Conservation (phyloP, 169 alveolate genomes). For the Plasmodium knowlesi region DNA sequence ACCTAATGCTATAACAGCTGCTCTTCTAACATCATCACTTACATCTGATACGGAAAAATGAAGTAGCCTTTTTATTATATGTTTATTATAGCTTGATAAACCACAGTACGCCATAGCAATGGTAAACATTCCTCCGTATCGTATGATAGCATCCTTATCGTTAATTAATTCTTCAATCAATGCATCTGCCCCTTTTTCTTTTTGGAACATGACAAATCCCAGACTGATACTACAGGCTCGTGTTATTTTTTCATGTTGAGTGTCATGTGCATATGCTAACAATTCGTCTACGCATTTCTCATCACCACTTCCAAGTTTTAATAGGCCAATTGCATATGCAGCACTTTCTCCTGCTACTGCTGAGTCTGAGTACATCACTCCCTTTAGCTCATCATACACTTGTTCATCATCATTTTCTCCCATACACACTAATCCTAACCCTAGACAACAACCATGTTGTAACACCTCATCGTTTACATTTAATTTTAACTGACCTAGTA, state of each 20-base stretch:
- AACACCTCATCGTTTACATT: conserved; percentile 80
- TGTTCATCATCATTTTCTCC: conserved; percentile 88
- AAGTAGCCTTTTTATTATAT: conserved; percentile 94
- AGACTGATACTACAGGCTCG: conserved; percentile 96
- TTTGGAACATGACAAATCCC: conserved; percentile 94
- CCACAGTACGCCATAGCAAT: conserved; percentile 99
- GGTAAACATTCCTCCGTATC: conserved; percentile 98
- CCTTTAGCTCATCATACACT: conserved; percentile 91
- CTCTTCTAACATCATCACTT: conserved; percentile 98
- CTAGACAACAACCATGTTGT: conserved; percentile 98
- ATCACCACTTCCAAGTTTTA: conserved; percentile 91
- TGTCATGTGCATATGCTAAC: conserved; percentile 95
- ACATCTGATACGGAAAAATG: conserved; percentile 98
- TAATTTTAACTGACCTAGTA: conserved; percentile 86
- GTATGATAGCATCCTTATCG: conserved; percentile 95
- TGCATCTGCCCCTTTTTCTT: conserved; percentile 94
- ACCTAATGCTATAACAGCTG: conserved; percentile 98
- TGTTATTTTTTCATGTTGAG: conserved; percentile 98
- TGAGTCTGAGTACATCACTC: conserved; percentile 91
- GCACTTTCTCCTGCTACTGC: conserved; percentile 99
- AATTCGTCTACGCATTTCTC: conserved; percentile 92
- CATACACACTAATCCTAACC: conserved; percentile 95
- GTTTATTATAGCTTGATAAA: conserved; percentile 72
- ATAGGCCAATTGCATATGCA: conserved; percentile 95
- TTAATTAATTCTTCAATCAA: conserved; percentile 89